Conservation (phyloP, 805 yeast species). For the Torulaspora quercuum region DNA sequence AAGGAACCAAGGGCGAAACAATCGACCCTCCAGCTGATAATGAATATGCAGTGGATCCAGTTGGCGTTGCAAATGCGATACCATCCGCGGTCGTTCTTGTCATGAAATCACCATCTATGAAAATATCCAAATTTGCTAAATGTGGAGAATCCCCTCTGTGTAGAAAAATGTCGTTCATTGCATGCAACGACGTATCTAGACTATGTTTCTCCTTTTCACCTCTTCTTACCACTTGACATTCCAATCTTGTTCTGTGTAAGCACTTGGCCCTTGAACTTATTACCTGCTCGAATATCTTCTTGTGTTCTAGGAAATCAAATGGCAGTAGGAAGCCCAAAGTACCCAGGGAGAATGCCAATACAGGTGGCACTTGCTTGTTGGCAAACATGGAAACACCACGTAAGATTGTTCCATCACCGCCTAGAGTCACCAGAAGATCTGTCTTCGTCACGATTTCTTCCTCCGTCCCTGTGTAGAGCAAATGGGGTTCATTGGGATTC, state of each 20-base stretch:
- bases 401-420: conserved; percentile 95
- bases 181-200: conserved; percentile 43
- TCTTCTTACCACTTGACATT: conserved; percentile 59
- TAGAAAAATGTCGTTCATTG: conserved; percentile 87
- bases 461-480: conserved; percentile 56
- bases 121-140: conserved; percentile 77
- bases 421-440: conserved; percentile 79
- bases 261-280: conserved; percentile 67
- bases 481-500: conserved; percentile 36
- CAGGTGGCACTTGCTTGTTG: conserved; percentile 76
- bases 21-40: conserved; percentile 89
- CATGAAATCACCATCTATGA: conserved; percentile 74
- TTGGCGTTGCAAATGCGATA: conserved; percentile 78
- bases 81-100: conserved; percentile 95
- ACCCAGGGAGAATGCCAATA: conserved; percentile 82
- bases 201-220: conserved; percentile 17
- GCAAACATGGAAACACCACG: conserved; percentile 79
- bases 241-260: conserved; percentile 71
- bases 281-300: conserved; percentile 60
- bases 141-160: conserved; percentile 90
- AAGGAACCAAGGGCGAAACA: conserved; percentile 82
- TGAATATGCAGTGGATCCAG: conserved; percentile 94
- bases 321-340: conserved; percentile 88
- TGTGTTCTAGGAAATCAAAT: conserved; percentile 65
- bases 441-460: conserved; percentile 60